Evolutionary conservation across 495 filamentous ascomycete species (phyloP).

Genomic region (Bacidia rubella): DNA sequence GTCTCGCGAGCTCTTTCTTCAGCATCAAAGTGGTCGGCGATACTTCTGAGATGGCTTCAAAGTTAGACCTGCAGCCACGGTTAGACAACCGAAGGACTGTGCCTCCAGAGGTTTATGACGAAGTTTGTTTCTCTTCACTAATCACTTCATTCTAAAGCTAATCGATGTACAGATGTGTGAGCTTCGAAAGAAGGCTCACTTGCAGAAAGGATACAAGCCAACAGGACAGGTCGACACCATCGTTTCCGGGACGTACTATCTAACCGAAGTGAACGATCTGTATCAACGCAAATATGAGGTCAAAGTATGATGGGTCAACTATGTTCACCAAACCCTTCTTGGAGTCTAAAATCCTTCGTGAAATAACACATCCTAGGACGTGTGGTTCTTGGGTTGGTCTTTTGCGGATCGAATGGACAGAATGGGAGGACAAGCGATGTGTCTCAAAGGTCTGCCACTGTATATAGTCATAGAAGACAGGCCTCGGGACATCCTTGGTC

Average conservation of each 20-base stretch:
- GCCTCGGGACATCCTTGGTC: too few relatives aligned
- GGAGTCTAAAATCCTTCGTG: background rate
- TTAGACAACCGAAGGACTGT: slow-evolving; percentile 59
- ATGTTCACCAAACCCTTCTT: background rate
- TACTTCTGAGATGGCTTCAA: slow-evolving; percentile 60
- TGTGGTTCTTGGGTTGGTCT: background rate
- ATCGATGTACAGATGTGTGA: slow-evolving; percentile 62
- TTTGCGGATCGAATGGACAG: too few relatives aligned
- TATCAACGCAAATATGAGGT: slow-evolving; percentile 80
- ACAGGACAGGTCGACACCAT: slow-evolving; percentile 64
- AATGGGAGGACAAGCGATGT: too few relatives aligned
- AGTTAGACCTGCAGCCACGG: slow-evolving; percentile 65
- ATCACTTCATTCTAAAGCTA: background rate
- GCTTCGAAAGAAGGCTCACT: slow-evolving; percentile 83
- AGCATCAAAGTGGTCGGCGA: slow-evolving; percentile 71
- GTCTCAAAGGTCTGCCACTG: too few relatives aligned
- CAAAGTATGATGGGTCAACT: slow-evolving; percentile 51
- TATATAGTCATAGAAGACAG: too few relatives aligned
- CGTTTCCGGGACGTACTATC: slow-evolving; percentile 72
- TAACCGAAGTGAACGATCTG: slow-evolving; percentile 84
- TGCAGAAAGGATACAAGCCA: slow-evolving; percentile 82
- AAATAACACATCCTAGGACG: background rate
- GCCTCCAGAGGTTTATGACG: slow-evolving; percentile 73
- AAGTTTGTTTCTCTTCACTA: slow-evolving; percentile 37
- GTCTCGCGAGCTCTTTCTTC: slow-evolving; percentile 81